Conservation (phyloP, 257 asterid genomes). For the Fraxinus anomala region DNA sequence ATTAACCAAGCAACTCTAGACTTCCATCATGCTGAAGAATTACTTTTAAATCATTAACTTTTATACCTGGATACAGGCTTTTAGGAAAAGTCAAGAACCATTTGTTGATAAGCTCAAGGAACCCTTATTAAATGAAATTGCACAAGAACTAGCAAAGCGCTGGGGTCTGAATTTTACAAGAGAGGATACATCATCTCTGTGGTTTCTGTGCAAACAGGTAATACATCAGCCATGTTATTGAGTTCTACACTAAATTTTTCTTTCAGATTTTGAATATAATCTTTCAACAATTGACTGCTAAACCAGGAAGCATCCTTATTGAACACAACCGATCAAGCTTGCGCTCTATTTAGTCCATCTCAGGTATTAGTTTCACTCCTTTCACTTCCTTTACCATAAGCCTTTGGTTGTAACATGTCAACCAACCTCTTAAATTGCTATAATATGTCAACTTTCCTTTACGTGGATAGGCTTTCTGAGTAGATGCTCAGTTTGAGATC, state of each 20-base stretch:
- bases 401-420: neutral
- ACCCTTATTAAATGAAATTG: constrained; percentile 68
- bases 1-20: neutral
- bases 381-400: constrained; percentile 17
- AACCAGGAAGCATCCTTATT: constrained; percentile 88
- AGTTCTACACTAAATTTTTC: constrained; percentile 20
- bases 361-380: constrained; percentile 56
- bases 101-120: constrained; percentile 71
- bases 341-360: constrained; percentile 73
- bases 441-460: constrained; percentile 6
- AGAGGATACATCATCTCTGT: constrained; percentile 68
- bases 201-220: constrained; percentile 97
- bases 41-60: constrained; percentile 16
- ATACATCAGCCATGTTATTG: constrained; percentile 13
- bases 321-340: constrained; percentile 80
- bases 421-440: constrained; percentile 5
- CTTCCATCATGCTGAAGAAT: constrained; percentile 10
- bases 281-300: constrained; percentile 28
- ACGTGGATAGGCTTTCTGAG: constrained; percentile 21
- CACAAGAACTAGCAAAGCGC: constrained; percentile 53
- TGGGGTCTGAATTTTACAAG: constrained; percentile 77
- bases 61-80: constrained; percentile 47
- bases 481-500: constrained; percentile 14
- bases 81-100: constrained; percentile 89
- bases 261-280: constrained; percentile 17